Evolutionary conservation across 495 filamentous ascomycete species (phyloP).

Genomic region (Astrothelium subdiscretum): DNA sequence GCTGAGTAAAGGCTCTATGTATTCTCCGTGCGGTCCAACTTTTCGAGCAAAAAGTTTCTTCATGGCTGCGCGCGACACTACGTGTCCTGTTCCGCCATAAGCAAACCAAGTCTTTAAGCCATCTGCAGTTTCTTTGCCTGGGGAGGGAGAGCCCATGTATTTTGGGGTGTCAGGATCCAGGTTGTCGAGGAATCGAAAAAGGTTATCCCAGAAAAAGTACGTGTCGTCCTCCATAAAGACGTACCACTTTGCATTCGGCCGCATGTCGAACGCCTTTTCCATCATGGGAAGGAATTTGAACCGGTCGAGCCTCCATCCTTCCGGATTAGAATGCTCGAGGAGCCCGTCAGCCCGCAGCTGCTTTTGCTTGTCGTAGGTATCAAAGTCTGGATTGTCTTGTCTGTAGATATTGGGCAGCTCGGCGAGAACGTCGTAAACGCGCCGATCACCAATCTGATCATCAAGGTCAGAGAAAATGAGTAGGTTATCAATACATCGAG

Average conservation of each 20-base stretch:
- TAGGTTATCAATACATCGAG: slow-evolving; percentile 19
- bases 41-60: slow-evolving; percentile 16
- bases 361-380: slow-evolving; percentile 26
- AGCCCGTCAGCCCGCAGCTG: background rate
- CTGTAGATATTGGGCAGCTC: slow-evolving; percentile 25
- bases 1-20: background rate
- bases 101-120: slow-evolving; percentile 36
- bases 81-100: slow-evolving; percentile 43
- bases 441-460: slow-evolving; percentile 29
- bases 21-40: background rate
- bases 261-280: slow-evolving; percentile 39
- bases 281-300: slow-evolving; percentile 63
- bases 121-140: background rate
- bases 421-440: slow-evolving; percentile 32
- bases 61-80: slow-evolving; percentile 39
- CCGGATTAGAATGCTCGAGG: background rate
- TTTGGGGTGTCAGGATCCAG: slow-evolving; percentile 37
- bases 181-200: slow-evolving; percentile 43
- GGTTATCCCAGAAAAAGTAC: slow-evolving; percentile 51
- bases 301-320: slow-evolving; percentile 56
- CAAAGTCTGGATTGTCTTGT: slow-evolving; percentile 31
- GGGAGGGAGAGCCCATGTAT: slow-evolving; percentile 44
- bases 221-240: slow-evolving; percentile 61
- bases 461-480: slow-evolving; percentile 39
- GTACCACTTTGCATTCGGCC: slow-evolving; percentile 49